phyloP scores from a whole-genome alignment of 176 grass and related monocot genomes.

The Rhynchospora tenuis region DNA sequence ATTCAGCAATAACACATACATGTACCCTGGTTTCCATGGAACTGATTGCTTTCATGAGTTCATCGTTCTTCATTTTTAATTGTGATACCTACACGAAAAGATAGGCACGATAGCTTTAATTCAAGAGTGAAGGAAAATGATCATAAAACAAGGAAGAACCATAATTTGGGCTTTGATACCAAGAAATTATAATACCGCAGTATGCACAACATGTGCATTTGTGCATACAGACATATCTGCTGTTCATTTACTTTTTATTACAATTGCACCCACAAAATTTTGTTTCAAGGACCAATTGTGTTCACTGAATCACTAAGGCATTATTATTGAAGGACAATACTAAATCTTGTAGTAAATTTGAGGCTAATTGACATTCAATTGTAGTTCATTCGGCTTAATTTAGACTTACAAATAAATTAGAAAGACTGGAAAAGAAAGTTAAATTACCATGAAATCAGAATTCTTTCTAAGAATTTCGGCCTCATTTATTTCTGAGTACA shows the following conservation, averaged over 20 bases:
- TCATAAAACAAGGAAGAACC: not conserved
- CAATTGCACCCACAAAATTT: not conserved
- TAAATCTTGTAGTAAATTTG: not conserved
- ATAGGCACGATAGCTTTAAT: not conserved
- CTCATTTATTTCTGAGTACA: constrained; percentile 38
- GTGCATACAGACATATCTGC: not conserved
- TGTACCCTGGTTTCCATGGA: not conserved
- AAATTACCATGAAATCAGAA: constrained; percentile 48
- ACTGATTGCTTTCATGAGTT: not conserved
- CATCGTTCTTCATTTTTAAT: constrained; percentile 1
- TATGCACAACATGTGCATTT: not conserved
- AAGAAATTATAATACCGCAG: constrained; percentile 12
- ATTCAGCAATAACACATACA: not conserved
- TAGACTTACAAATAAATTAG: not conserved
- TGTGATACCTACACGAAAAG: not conserved
- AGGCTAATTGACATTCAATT: not conserved
- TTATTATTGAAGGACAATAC: not conserved
- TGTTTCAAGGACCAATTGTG: not conserved
- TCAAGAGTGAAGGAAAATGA: not conserved
- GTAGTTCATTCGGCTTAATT: not conserved
- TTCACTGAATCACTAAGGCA: not conserved
- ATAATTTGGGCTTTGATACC: not conserved
- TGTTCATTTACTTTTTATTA: not conserved
- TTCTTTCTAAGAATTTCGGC: constrained; percentile 44
- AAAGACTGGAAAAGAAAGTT: not conserved